Evolutionary conservation across 139 green algal species (phyloP).

Genomic region (Coelastrella sp.): DNA sequence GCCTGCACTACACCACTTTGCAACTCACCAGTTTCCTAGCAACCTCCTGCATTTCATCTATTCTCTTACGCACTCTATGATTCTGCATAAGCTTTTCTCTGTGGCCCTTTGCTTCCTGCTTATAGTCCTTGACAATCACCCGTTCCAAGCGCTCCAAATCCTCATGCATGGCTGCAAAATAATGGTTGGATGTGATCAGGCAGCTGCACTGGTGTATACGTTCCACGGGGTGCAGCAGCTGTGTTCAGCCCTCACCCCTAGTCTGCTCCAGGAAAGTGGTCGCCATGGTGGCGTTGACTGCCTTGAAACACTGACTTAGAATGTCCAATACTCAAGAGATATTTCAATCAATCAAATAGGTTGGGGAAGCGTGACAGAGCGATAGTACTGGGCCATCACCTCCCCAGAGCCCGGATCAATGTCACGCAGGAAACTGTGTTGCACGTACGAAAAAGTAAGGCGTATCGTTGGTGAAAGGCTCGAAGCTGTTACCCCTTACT

Average conservation of each 20-base stretch:
- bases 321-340: too few relatives aligned
- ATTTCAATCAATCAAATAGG: too few relatives aligned
- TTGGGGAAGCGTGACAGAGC: too few relatives aligned
- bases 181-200: not conserved
- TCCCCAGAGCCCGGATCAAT: too few relatives aligned
- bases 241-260: constrained; percentile 59
- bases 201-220: too few relatives aligned
- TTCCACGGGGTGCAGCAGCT: too few relatives aligned
- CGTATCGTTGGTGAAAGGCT: too few relatives aligned
- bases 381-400: too few relatives aligned
- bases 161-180: constrained; percentile 82
- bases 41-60: constrained; percentile 85
- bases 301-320: not conserved
- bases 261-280: constrained; percentile 94
- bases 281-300: constrained; percentile 70
- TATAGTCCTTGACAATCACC: constrained; percentile 87
- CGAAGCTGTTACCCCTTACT: too few relatives aligned
- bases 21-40: constrained; percentile 83
- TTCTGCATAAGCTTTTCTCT: constrained; percentile 82
- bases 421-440: too few relatives aligned
- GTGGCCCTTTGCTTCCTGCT: constrained; percentile 81
- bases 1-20: not conserved
- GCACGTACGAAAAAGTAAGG: too few relatives aligned
- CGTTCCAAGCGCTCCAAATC: constrained; percentile 93
- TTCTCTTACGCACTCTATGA: constrained; percentile 83